Base-by-base conservation (phyloP, 768 basidiomycete genomes). In the Tulasnella sp. region DNA sequence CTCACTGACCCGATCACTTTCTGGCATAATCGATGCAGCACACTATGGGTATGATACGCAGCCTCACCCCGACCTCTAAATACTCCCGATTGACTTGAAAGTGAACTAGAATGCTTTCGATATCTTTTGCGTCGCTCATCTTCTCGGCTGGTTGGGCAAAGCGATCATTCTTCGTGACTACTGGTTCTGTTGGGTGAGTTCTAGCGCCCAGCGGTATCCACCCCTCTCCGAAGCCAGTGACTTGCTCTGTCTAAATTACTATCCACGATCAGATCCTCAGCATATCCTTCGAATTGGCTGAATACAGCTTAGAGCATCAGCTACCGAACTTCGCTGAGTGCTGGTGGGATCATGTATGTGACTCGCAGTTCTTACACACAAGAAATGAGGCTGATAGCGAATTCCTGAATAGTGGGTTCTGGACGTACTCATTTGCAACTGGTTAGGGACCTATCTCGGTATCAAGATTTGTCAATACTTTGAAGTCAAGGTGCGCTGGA, bases 321-420 rank as follows among this genome's bases (percentile, higher is more conserved):
- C 71, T 92, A n/a, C 74, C 88, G 22, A 92, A 92, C 68, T 91
- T 92, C 68, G 83, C 80, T 50, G 88, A 92, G 86, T 91, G 89
- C 66, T 91, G 88, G 89, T 92, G 88, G 88, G 89, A 91, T 68
- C 88, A 92, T 74, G 87, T 89, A 74, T 66, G 81, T 73, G 7
- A 52, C 27, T 38, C 63, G 56, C 48, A 10, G 22, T 25, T 63
- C 59, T 30, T 4, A 17, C 53, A 22, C 11, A 24, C 19, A n/a
- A 19, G 21, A 19, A 21, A n/a, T 22, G 51, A 57, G 58, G 60
- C 42, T 60, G 41, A 44, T 11, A 10, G n/a, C n/a, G 7, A 44
- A 58, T n/a, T n/a, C n/a, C n/a, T n/a, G n/a, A n/a, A n/a, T n/a
- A 90, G 87, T 92, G 88, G 88, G 75, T 92, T 62, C 75, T 92